A percentile compares a stretch with the other conserved stretches of the same genome.
Conservation (phyloP, 176 grass and related monocot genomes). For the Olyra latifolia region DNA sequence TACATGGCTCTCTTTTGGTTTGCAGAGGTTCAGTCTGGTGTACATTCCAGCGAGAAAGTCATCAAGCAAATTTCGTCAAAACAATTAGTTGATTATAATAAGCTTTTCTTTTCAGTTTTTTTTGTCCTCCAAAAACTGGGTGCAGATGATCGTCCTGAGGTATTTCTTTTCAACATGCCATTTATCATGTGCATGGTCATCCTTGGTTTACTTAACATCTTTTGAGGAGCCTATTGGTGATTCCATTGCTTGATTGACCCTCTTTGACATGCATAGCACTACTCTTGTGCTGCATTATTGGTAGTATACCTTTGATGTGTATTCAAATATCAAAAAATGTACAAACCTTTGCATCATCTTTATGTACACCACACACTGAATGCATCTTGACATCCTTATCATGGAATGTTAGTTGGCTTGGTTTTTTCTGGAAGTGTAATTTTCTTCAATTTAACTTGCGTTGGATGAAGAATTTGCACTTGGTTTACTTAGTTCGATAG, state of each 20-base stretch:
- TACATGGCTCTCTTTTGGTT: slow-evolving; percentile 35
- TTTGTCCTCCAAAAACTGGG: slow-evolving; percentile 81
- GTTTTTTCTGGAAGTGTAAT: background rate
- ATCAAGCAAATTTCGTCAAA: slow-evolving; percentile 28
- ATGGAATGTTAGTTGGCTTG: slow-evolving; percentile 1
- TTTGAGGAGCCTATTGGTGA: slow-evolving; percentile 14
- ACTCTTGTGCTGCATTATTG: background rate
- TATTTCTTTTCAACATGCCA: slow-evolving; percentile 36
- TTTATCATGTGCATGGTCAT: slow-evolving; percentile 30
- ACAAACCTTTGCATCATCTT: background rate
- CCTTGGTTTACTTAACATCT: slow-evolving; percentile 15
- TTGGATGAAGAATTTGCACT: background rate
- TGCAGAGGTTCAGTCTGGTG: slow-evolving; percentile 37
- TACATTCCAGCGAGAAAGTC: slow-evolving; percentile 10
- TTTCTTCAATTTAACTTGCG: background rate
- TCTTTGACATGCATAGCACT: slow-evolving; percentile 18
- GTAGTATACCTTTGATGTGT: background rate
- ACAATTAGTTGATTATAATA: slow-evolving; percentile 75
- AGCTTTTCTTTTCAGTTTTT: slow-evolving; percentile 93
- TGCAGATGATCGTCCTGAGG: slow-evolving; percentile 95
- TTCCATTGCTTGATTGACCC: background rate
- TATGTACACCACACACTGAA: background rate
- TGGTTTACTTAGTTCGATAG: background rate
- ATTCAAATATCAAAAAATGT: background rate
- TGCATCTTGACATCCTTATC: background rate